Evolutionary conservation across 2,329 filamentous ascomycete genomes (phyloP), one percentile per base, ranked within the genome.

Genomic region (Cladosporium sp.): DNA sequence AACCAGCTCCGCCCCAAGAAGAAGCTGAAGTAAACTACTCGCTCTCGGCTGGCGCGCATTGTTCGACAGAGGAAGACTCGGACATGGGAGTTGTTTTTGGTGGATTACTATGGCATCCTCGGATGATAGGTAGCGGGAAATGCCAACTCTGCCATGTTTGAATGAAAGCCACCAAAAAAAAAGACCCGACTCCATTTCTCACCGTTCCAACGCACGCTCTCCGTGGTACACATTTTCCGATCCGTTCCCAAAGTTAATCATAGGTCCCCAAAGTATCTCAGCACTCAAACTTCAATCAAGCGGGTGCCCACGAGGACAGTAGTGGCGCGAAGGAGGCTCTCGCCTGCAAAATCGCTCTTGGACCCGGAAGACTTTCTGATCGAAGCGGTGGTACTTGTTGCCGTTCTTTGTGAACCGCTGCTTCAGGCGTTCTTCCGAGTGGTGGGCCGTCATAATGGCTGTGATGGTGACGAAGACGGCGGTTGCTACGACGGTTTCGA

Each of bases 1-100:
- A 98, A 98, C 92, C 95, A 99, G 90, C 92, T 99, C 82, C 92
- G 95, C 85, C 95, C 95, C 84, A 99, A 99, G 94, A 99, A 99
- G 93, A 99, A 99, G 94, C 89, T 97, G 82, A 97, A 97, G 86
- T 94, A 90, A 82, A 85, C 82, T 81, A 79, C 81, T 85, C 75
- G 78, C 72, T 75, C 74, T 70, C 76, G 73, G 71, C 75, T 75
- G 61, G 56, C 35, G 64, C 46, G 50, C 52, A 49, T 46, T 52
- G 64, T 35, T 62, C 49, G 58, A 56, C 49, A 40, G 57, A 56
- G 18, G 50, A 61, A 21, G 64, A 53, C 52, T 35, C 53, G 46
- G 28, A 56, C 55, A 46, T 40, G 35, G 37, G 56, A 59, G 56
- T 35, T 63, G 50, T 63, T 63, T 63, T 63, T 63, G 61, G 61